phyloP scores from a whole-genome alignment of 148 eudicot species.

The Fagopyrum homotropicum region DNA sequence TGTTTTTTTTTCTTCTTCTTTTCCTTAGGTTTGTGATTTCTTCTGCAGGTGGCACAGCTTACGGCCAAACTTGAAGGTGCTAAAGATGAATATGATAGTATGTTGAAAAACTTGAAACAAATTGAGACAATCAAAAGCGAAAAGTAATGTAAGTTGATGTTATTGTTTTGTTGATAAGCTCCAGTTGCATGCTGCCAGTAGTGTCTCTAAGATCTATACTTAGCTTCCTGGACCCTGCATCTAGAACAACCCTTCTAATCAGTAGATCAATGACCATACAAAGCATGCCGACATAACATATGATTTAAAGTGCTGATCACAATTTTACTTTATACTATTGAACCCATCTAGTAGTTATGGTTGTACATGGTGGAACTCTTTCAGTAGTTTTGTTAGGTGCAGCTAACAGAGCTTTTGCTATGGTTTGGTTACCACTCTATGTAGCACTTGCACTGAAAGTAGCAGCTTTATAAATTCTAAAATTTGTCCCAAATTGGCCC shows the following conservation, averaged over 20 bases:
- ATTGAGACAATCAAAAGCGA: slow-evolving; percentile 23
- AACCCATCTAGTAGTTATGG: not conserved
- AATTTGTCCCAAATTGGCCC: too few relatives aligned
- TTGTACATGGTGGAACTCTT: not conserved
- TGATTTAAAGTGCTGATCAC: not conserved
- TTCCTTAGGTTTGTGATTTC: not conserved
- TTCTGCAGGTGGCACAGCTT: slow-evolving; percentile 22
- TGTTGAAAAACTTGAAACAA: slow-evolving; percentile 28
- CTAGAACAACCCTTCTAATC: not conserved
- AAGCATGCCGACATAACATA: not conserved
- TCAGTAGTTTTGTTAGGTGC: not conserved
- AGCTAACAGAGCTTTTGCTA: too few relatives aligned
- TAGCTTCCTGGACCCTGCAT: not conserved
- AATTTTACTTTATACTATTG: not conserved
- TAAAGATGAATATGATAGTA: slow-evolving; percentile 24
- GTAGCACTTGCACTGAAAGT: not conserved
- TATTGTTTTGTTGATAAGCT: not conserved
- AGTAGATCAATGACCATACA: not conserved
- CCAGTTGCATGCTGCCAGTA: not conserved
- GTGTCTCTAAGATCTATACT: not conserved
- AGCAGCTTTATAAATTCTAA: not conserved
- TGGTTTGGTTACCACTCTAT: too few relatives aligned
- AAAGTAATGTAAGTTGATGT: slow-evolving; percentile 13
- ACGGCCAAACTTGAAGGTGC: slow-evolving; percentile 23
- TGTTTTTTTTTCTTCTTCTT: not conserved